Base-by-base conservation (phyloP, 2,329 filamentous ascomycete species). In the Aureobasidium pullulans region DNA sequence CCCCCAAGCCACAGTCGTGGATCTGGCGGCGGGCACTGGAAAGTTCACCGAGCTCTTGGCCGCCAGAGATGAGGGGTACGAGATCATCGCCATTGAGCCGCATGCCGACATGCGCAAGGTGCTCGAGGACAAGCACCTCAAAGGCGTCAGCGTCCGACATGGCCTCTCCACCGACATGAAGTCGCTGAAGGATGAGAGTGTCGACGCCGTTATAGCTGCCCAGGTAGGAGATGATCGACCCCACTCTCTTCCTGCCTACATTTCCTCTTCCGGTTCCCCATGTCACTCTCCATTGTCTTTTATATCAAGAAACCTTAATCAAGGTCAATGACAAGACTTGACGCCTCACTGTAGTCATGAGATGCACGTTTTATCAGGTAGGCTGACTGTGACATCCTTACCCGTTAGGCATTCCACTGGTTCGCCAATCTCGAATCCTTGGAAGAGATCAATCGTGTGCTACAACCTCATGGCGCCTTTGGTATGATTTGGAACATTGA, bases 401-500 rank as follows among this genome's bases (percentile, higher is more conserved):
- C 37, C 31, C 23, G 34, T 31, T 62, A 75, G 73, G 70, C 70
- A 39, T 75, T 75, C 65, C 73, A 76, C 67, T 76, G 87, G 87
- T 90, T 90, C 72, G 83, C 86, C 40, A 87, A 80, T 57, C 73
- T 79, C 43, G 78, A 82, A 37, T 76, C 86, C 0, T 73, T 91
- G 31, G 71, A 75, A 47, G 86, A 89, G 65, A 86, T 90, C n/a
- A 79, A 84, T 64, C 81, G 86, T 48, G 79, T 87, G 0, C 72
- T 90, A 49, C 81, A 80, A 66, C 83, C 83, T 0, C 79, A 79
- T 6, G 81, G 81, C 6, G 76, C 77, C 31, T 75, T 90, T 31
- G 87, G 84, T 13, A 71, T 88, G 69, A 84, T 90, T 57, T 90
- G 88, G 87, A 90, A 89, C 65, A 76, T 86, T 61, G 86, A 89